These are phyloP conservation scores for Pleoardoris graminearum DNA, from an alignment of 2,329 filamentous ascomycete species.

Conservation along the genomic window DNA sequence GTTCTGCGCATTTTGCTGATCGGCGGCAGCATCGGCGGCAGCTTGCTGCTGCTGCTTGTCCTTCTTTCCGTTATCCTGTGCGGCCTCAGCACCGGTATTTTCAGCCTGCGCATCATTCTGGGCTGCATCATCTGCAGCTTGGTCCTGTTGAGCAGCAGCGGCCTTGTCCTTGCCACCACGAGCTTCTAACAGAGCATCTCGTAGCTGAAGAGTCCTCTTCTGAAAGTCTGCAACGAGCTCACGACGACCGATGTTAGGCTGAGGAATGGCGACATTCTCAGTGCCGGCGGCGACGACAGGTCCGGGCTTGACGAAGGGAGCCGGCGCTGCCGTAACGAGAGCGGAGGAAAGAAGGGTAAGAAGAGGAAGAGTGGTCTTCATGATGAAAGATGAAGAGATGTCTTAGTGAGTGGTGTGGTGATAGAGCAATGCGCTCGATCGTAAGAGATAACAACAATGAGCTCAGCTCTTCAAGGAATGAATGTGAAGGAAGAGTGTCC, in stretches of 20 bases:
- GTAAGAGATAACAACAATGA: constrained; percentile 27
- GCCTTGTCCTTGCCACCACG: constrained; percentile 6
- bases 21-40: background rate
- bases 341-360: constrained; percentile 40
- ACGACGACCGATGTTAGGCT: constrained; percentile 27
- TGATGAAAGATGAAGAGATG: constrained; percentile 25
- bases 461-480: constrained; percentile 43
- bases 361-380: constrained; percentile 41
- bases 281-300: constrained; percentile 29
- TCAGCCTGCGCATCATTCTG: constrained; percentile 11
- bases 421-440: constrained; percentile 23
- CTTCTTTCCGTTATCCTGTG: constrained; percentile 1
- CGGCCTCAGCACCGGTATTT: constrained; percentile 12
- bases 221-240: constrained; percentile 29
- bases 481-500: constrained; percentile 36
- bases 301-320: constrained; percentile 35
- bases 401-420: constrained; percentile 22
- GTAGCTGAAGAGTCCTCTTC: constrained; percentile 33
- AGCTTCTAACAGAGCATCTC: constrained; percentile 26
- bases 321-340: constrained; percentile 38
- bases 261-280: constrained; percentile 26
- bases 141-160: background rate
- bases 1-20: background rate
- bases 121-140: constrained; percentile 13
- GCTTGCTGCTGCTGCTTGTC: background rate